phyloP scores from a whole-genome alignment of 2,329 filamentous ascomycete species.

The Botrytis byssoidea region DNA sequence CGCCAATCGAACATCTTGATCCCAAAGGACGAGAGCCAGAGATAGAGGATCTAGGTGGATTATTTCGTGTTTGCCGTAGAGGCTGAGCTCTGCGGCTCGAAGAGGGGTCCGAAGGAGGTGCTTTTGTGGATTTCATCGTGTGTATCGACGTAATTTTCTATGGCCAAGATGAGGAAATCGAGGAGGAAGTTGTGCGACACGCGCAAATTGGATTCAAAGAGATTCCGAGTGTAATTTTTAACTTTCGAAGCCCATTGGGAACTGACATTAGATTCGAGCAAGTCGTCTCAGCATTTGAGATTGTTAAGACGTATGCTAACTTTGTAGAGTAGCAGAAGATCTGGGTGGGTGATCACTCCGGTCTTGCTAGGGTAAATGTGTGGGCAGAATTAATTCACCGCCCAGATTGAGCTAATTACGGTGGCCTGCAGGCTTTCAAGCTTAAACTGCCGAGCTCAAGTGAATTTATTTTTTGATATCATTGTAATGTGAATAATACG shows the following conservation, averaged over 20 bases:
- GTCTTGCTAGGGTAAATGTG: conserved; percentile 18
- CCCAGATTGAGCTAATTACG: conserved; percentile 6
- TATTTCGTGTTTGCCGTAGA: conserved; percentile 63
- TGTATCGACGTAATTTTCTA: conserved; percentile 25
- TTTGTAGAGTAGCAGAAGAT: conserved; percentile 18
- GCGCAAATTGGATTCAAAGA: conserved; percentile 23
- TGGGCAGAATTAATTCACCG: conserved; percentile 15
- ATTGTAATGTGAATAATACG: not conserved
- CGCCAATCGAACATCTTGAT: conserved; percentile 46
- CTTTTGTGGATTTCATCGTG: conserved; percentile 40
- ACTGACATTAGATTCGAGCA: conserved; percentile 17
- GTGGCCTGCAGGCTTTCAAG: conserved; percentile 12
- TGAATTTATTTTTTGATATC: conserved; percentile 3
- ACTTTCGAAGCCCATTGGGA: conserved; percentile 30
- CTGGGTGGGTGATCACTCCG: conserved; percentile 21
- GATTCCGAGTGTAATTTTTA: conserved; percentile 23
- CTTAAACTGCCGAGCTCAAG: conserved; percentile 15
- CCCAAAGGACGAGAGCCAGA: conserved; percentile 46
- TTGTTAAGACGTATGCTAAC: conserved; percentile 16
- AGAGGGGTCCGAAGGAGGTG: conserved; percentile 32
- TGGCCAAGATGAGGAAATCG: conserved; percentile 21
- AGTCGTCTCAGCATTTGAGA: not conserved
- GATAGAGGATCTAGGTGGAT: conserved; percentile 57
- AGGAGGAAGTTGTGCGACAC: conserved; percentile 29
- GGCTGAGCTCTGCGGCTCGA: conserved; percentile 62